Conservation (phyloP, 768 basidiomycete genomes). For the Tylopilus vinaceipallidus region DNA sequence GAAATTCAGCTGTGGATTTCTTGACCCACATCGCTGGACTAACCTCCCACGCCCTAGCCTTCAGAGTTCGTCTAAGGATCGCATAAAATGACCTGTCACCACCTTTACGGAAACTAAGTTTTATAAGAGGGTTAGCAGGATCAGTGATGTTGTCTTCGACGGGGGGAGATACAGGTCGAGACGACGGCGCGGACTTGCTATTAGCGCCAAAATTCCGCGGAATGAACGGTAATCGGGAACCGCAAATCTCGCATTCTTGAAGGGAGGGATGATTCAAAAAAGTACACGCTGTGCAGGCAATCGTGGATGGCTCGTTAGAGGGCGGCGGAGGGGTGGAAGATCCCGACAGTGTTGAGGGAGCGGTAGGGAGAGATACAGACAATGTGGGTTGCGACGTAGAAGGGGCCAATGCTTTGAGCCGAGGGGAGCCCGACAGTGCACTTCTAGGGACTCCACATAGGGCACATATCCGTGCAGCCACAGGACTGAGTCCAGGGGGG, state of each 20-base stretch:
- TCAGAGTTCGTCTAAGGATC: slow-evolving; percentile 66
- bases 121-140: slow-evolving; percentile 51
- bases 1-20: not conserved
- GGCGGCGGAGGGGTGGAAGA: slow-evolving; percentile 21
- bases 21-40: slow-evolving; percentile 8
- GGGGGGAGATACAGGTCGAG: slow-evolving; percentile 58
- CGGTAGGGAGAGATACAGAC: slow-evolving; percentile 32
- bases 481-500: slow-evolving; percentile 69
- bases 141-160: slow-evolving; percentile 23
- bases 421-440: slow-evolving; percentile 30
- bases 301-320: slow-evolving; percentile 29
- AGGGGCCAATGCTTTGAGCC: slow-evolving; percentile 33
- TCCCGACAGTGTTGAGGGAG: slow-evolving; percentile 17
- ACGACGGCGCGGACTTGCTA: slow-evolving; percentile 62
- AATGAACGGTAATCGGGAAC: slow-evolving; percentile 54
- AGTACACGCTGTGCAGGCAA: slow-evolving; percentile 85
- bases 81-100: slow-evolving; percentile 85
- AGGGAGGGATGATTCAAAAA: slow-evolving; percentile 85
- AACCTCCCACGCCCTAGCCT: slow-evolving; percentile 76
- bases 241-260: slow-evolving; percentile 81
- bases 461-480: slow-evolving; percentile 65
- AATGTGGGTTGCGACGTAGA: slow-evolving; percentile 40
- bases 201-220: slow-evolving; percentile 20
- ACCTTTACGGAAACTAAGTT: slow-evolving; percentile 88
- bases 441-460: slow-evolving; percentile 79